Conservation (phyloP, 2,329 filamentous ascomycete species). For the Fusarium tjaetaba region DNA sequence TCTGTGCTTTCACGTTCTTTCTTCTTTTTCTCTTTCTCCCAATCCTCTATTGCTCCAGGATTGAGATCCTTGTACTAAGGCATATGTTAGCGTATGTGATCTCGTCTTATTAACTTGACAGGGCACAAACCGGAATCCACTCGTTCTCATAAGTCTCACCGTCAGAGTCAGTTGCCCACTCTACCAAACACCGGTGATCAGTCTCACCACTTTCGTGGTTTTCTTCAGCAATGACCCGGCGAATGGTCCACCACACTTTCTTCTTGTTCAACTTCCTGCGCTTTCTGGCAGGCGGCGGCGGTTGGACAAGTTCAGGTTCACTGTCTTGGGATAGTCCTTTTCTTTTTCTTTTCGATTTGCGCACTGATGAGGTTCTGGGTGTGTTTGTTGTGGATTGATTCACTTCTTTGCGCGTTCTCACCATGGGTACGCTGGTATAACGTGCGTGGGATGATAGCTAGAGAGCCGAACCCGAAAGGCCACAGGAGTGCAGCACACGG, state of each 20-base stretch:
- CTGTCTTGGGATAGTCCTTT: constrained; percentile 5
- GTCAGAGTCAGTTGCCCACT: constrained; percentile 51
- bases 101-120: background rate
- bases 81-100: constrained; percentile 34
- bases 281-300: constrained; percentile 1
- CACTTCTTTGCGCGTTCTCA: constrained; percentile 41
- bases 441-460: constrained; percentile 9
- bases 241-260: constrained; percentile 48
- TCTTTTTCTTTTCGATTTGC: constrained; percentile 24
- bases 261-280: constrained; percentile 8
- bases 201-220: constrained; percentile 21
- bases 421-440: constrained; percentile 46
- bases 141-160: constrained; percentile 47
- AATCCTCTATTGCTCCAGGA: constrained; percentile 46
- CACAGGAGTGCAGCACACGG: constrained; percentile 9
- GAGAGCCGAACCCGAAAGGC: constrained; percentile 2
- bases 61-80: constrained; percentile 47
- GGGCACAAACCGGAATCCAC: constrained; percentile 46
- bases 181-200: constrained; percentile 49
- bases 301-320: constrained; percentile 1
- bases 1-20: background rate
- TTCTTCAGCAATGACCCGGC: constrained; percentile 50
- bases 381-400: constrained; percentile 33
- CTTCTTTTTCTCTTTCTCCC: constrained; percentile 37
- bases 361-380: constrained; percentile 29